Evolutionary conservation across 176 grass and related monocot genomes (phyloP).

Genomic region (Juncus effusus): DNA sequence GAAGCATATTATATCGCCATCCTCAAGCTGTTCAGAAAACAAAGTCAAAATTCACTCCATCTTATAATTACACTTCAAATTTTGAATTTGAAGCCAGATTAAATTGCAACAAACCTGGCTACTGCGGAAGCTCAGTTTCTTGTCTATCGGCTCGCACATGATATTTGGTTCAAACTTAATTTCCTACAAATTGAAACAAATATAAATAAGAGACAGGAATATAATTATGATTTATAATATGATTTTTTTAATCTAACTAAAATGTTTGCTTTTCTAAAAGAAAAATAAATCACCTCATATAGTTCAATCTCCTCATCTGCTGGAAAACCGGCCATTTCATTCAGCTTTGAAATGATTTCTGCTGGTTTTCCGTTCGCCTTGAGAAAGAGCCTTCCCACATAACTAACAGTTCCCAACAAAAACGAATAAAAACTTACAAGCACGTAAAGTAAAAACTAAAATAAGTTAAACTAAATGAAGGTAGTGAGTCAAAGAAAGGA

Average conservation of each 20-base stretch:
- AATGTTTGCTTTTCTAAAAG: not conserved
- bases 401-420: conserved; percentile 40
- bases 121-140: conserved; percentile 56
- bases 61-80: not conserved
- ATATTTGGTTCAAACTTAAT: conserved; percentile 87
- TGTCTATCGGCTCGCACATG: conserved; percentile 78
- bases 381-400: conserved; percentile 66
- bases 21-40: conserved; percentile 68
- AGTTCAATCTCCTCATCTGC: conserved; percentile 81
- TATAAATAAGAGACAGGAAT: conserved; percentile 7
- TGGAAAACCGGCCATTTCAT: conserved; percentile 76
- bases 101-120: conserved; percentile 53
- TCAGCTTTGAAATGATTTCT: conserved; percentile 74
- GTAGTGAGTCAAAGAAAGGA: conserved; percentile 13
- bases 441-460: not conserved
- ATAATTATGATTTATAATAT: conserved; percentile 19
- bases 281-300: conserved; percentile 50
- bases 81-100: not conserved
- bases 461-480: not conserved
- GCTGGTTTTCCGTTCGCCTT: conserved; percentile 72
- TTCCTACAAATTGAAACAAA: conserved; percentile 48
- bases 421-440: conserved; percentile 3
- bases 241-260: conserved; percentile 22
- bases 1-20: conserved; percentile 81
- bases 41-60: conserved; percentile 28